Percentiles rank a stretch among this genome's conserved stretches.
Evolutionary conservation across 345 rosid genomes (phyloP).

Genomic region (Ceriops decandra): DNA sequence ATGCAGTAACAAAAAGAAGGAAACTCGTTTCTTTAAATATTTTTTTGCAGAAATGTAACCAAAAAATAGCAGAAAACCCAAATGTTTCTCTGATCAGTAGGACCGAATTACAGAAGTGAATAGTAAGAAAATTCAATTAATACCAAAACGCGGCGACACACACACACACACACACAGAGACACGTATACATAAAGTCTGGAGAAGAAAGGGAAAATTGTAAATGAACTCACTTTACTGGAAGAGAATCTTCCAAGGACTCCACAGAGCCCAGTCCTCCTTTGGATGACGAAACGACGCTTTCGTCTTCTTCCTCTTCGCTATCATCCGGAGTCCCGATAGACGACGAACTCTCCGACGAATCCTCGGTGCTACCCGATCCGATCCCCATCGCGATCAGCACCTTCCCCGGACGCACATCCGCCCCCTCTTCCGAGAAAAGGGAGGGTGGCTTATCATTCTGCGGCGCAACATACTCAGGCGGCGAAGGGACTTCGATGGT

Average conservation of each 20-base stretch:
- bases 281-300: slow-evolving; percentile 32
- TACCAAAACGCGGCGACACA: no score
- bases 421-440: slow-evolving; percentile 24
- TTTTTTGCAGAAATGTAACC: no score
- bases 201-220: no score
- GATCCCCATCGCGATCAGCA: slow-evolving; percentile 12
- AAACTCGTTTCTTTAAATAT: not conserved
- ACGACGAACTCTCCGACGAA: slow-evolving; percentile 49
- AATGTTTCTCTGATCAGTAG: no score
- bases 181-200: no score
- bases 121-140: no score
- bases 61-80: no score
- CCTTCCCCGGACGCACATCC: slow-evolving; percentile 10
- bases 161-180: no score
- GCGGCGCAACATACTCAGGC: slow-evolving; percentile 6
- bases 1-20: not conserved
- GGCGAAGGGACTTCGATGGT: slow-evolving; percentile 33
- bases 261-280: slow-evolving; percentile 27
- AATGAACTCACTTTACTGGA: slow-evolving; percentile 48
- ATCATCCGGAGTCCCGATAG: slow-evolving; percentile 56
- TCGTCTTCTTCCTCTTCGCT: slow-evolving; percentile 29
- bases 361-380: slow-evolving; percentile 21
- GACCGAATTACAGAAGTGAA: no score
- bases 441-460: slow-evolving; percentile 9
- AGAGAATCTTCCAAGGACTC: slow-evolving; percentile 58